phyloP scores from a whole-genome alignment of 2,329 filamentous ascomycete species.

The Chaetomiaceae sp. region DNA sequence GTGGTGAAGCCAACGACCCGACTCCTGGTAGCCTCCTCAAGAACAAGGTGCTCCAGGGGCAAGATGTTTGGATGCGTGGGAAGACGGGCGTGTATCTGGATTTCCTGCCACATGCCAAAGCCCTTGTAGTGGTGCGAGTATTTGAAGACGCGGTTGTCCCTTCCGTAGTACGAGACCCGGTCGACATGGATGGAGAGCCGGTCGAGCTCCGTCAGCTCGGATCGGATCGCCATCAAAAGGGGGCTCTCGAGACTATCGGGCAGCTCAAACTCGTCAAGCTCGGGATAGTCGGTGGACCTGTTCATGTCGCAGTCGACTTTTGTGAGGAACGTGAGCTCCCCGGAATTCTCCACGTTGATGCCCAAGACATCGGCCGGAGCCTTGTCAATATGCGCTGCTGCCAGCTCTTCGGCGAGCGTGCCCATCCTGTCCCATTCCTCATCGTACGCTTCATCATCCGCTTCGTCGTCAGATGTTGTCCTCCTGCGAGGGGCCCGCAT shows the following conservation, averaged over 20 bases:
- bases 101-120: slow-evolving; percentile 28
- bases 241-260: slow-evolving; percentile 3
- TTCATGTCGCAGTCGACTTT: background rate
- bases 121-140: background rate
- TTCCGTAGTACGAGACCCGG: slow-evolving; percentile 7
- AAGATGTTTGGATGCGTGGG: slow-evolving; percentile 34
- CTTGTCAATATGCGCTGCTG: background rate
- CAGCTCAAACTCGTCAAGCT: background rate
- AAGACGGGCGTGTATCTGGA: slow-evolving; percentile 30
- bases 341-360: background rate
- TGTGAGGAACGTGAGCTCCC: background rate
- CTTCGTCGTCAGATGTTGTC: background rate
- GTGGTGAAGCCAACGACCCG: slow-evolving; percentile 25
- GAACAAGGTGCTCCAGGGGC: slow-evolving; percentile 31
- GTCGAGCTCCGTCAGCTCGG: slow-evolving; percentile 16
- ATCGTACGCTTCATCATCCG: background rate
- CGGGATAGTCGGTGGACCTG: background rate
- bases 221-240: slow-evolving; percentile 4
- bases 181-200: slow-evolving; percentile 14
- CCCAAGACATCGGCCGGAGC: background rate
- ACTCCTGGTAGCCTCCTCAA: slow-evolving; percentile 20
- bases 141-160: background rate
- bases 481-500: too few species aligned
- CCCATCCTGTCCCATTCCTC: background rate
- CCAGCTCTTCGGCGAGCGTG: background rate